These are phyloP conservation scores for Blastosporella zonata DNA, from an alignment of 1,284 basidiomycete species.

Conservation along the genomic window DNA sequence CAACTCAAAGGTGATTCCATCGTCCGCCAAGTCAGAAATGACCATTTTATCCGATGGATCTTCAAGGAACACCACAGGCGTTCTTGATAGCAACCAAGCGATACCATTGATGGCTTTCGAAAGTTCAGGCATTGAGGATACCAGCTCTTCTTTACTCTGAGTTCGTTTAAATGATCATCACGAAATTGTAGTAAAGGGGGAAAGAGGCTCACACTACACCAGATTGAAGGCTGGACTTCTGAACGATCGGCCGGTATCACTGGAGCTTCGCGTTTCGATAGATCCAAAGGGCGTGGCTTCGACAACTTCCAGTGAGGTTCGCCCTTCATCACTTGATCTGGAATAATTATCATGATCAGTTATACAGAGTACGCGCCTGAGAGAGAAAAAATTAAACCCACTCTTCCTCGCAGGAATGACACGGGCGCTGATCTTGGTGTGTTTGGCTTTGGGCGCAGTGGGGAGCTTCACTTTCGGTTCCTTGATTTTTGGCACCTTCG, in stretches of 20 bases:
- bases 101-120: constrained; percentile 30
- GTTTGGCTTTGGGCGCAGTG: neutral
- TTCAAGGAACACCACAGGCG: constrained; percentile 32
- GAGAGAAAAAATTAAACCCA: neutral
- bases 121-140: constrained; percentile 30
- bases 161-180: neutral
- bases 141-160: constrained; percentile 31
- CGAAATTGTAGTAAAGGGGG: neutral
- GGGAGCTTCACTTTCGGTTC: neutral
- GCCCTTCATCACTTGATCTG: constrained; percentile 7
- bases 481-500: neutral
- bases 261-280: neutral
- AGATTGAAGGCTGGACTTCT: constrained; percentile 10
- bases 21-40: constrained; percentile 11
- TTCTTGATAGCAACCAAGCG: constrained; percentile 31
- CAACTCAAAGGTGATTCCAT: constrained; percentile 17
- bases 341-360: neutral
- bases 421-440: neutral
- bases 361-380: neutral
- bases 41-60: constrained; percentile 15
- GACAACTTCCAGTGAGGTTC: constrained; percentile 14
- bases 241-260: neutral
- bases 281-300: neutral
- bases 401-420: neutral
- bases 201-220: constrained; percentile 14